Conservation (phyloP, 2,329 filamentous ascomycete species). For the Lasiodiplodia gonubiensis region DNA sequence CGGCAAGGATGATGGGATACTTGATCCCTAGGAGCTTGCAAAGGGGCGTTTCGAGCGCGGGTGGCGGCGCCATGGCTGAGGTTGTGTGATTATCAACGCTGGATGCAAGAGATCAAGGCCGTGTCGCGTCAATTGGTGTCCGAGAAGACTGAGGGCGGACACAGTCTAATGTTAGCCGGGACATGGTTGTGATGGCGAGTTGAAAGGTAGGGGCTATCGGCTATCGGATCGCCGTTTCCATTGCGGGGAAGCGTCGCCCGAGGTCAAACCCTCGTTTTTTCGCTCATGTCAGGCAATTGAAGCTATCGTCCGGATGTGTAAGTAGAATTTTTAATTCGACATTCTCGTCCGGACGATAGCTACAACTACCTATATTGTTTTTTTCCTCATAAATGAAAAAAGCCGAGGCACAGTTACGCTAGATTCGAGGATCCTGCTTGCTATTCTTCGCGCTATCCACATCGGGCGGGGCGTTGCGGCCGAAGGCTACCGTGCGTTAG, state of each 20-base stretch:
- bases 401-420: too few relatives aligned
- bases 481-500: too few relatives aligned
- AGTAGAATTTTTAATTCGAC: too few relatives aligned
- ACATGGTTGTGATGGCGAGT: not conserved
- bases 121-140: not conserved
- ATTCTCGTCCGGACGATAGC: too few relatives aligned
- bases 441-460: too few relatives aligned
- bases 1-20: constrained; percentile 89
- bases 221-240: constrained; percentile 10
- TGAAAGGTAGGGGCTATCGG: constrained; percentile 8
- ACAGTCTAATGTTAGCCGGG: not conserved
- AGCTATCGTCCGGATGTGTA: too few relatives aligned
- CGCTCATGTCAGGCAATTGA: too few relatives aligned
- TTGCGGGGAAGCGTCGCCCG: constrained; percentile 21
- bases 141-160: not conserved
- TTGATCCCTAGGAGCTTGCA: constrained; percentile 74
- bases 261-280: constrained; percentile 9
- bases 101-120: not conserved
- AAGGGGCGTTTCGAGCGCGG: constrained; percentile 45
- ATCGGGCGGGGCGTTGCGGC: too few relatives aligned
- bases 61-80: constrained; percentile 38
- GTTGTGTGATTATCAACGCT: not conserved
- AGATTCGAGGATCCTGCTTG: too few relatives aligned
- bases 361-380: too few relatives aligned
- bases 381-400: too few relatives aligned